Base-by-base conservation (phyloP, 192 early-diverging fungal species). In the Entophlyctis luteolus region DNA sequence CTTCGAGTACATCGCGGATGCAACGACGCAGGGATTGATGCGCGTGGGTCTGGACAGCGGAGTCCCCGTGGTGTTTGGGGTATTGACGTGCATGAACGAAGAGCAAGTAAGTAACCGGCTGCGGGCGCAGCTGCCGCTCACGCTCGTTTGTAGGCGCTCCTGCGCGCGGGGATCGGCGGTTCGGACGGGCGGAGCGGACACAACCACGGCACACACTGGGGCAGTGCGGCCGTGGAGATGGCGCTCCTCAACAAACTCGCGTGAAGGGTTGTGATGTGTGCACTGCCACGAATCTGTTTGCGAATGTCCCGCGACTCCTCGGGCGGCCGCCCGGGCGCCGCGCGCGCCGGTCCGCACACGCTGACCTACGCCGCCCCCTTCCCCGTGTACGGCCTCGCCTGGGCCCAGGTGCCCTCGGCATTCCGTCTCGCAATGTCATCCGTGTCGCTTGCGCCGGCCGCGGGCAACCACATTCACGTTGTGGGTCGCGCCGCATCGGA, bases 1-100 rank as follows among this genome's bases (percentile, higher is more conserved):
- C 66, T 99, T 97, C 85, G 97, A 98, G 79, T 99, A 99, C 74
- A 99, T 99, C 58, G 86, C 90, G n/a, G 97, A 99, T 48, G 91
- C 96, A 0, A 87, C 89, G 1, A 86, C 84, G 35, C 90, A 94
- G 18, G 97, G 95, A 0, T 79, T 99, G 38, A 99, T 98, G 94
- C 81, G 89, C n/a, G 96, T 99, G 25, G 90, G 92, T 2, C 75
- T 99, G 39, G 94, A 98, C 52, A 84, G 88, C 0, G 83, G 84
- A 6, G 80, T 90, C 1, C 97, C 97, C 48, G 89, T 91, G 42
- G 85, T 99, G 55, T 98, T 99, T 81, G 97, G 97, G 20, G 92
- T 99, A 23, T 74, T 99, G 59, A 96, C 97, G 8, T 98, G 94
- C 71, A 78, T 98, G 56, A 90, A 75, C 36, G 97, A 99, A 47